phyloP scores from a whole-genome alignment of 768 basidiomycete genomes.

The Gymnopilus junonius region DNA sequence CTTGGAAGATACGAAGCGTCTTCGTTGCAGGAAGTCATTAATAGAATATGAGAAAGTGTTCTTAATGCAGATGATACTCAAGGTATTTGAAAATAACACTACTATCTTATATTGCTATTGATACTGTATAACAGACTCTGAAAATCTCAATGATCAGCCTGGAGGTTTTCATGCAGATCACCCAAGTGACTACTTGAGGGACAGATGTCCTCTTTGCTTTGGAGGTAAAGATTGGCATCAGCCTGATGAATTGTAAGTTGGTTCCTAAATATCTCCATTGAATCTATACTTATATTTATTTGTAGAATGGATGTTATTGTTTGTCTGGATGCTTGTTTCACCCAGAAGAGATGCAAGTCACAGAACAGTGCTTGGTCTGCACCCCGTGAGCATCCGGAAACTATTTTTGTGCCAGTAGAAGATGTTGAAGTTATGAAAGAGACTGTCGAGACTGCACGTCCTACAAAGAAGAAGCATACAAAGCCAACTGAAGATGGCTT shows the following conservation, averaged over 20 bases:
- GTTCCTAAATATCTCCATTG: neutral
- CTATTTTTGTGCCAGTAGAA: constrained; percentile 24
- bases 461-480: neutral
- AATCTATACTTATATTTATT: neutral
- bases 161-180: neutral
- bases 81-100: neutral
- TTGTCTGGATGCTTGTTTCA: constrained; percentile 38
- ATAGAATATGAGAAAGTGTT: neutral
- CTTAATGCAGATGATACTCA: neutral
- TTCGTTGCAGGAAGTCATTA: too few relatives aligned
- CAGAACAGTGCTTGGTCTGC: too few relatives aligned
- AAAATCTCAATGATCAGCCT: neutral
- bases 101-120: neutral
- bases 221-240: neutral
- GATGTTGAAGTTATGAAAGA: constrained; percentile 24
- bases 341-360: constrained; percentile 31
- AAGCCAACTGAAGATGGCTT: neutral
- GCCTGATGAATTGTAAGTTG: constrained; percentile 9
- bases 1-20: constrained; percentile 4
- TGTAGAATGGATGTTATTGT: constrained; percentile 29
- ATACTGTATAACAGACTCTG: too few relatives aligned
- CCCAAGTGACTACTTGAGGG: neutral
- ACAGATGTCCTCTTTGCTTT: too few relatives aligned
- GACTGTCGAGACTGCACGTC: constrained; percentile 17
- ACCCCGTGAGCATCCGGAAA: constrained; percentile 18